A percentile compares a stretch with the other conserved stretches of the same genome.
phyloP scores from a whole-genome alignment of 257 asterid species.

The Primulina tabacum region DNA sequence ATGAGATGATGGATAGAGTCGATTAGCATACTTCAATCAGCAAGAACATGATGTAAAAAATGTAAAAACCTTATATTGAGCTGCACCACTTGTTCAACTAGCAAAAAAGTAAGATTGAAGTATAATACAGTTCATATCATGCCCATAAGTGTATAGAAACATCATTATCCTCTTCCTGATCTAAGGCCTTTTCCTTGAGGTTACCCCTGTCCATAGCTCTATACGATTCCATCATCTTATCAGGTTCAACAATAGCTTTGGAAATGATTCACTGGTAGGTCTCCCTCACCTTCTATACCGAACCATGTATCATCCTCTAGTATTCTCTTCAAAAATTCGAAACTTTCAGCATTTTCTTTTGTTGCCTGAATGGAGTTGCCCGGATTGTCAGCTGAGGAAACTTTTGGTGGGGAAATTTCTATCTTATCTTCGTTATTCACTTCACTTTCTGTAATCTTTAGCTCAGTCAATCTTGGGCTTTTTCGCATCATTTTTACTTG shows the following conservation, averaged over 20 bases:
- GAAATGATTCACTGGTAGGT: constrained; percentile 9
- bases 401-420: constrained; percentile 6
- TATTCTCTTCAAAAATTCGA: constrained; percentile 32
- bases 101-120: neutral
- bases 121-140: constrained; percentile 8
- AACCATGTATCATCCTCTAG: constrained; percentile 30
- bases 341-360: constrained; percentile 24
- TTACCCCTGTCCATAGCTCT: constrained; percentile 21
- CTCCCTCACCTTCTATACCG: constrained; percentile 20
- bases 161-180: constrained; percentile 18
- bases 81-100: neutral
- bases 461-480: neutral
- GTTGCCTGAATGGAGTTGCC: constrained; percentile 22
- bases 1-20: neutral
- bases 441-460: neutral
- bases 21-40: neutral
- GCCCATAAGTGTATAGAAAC: constrained; percentile 27
- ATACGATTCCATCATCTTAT: constrained; percentile 28
- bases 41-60: too few species aligned
- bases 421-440: constrained; percentile 7
- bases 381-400: constrained; percentile 25
- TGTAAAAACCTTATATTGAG: neutral
- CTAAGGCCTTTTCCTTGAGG: constrained; percentile 12
- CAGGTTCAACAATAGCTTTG: constrained; percentile 24
- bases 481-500: constrained; percentile 16